Percentiles rank a stretch among this genome's conserved stretches.
Conservation (phyloP, 257 asterid species). For the Ballota nigra region DNA sequence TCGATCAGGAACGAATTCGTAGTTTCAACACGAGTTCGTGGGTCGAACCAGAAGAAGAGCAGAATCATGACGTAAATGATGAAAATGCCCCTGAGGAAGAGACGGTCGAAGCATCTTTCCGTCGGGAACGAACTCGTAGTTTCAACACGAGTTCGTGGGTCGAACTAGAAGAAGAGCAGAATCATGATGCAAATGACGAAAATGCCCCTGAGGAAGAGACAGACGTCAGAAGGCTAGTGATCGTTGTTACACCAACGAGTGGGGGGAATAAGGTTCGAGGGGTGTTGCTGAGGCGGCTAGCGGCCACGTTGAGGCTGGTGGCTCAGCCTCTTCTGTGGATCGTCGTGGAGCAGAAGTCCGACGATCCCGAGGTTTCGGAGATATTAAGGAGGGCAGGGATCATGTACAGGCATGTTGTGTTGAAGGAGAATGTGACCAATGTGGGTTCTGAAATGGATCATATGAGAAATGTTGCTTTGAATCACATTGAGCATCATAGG, state of each 20-base stretch:
- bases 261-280: conserved; percentile 35
- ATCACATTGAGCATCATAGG: conserved; percentile 86
- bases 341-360: conserved; percentile 68
- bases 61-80: background rate
- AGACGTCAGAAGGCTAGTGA: conserved; percentile 46
- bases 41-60: conserved; percentile 25
- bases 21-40: conserved; percentile 26
- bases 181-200: conserved; percentile 11
- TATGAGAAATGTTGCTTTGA: conserved; percentile 78
- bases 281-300: conserved; percentile 53
- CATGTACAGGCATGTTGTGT: conserved; percentile 84
- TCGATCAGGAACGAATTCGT: conserved; percentile 14
- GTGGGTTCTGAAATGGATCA: conserved; percentile 63
- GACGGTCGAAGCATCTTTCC: conserved; percentile 38
- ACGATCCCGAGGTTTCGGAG: conserved; percentile 55
- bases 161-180: conserved; percentile 15
- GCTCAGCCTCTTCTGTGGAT: conserved; percentile 81
- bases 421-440: conserved; percentile 76
- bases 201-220: conserved; percentile 18
- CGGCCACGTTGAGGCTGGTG: conserved; percentile 70
- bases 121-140: conserved; percentile 12
- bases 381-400: conserved; percentile 66
- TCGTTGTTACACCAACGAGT: conserved; percentile 78
- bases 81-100: conserved; percentile 19
- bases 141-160: conserved; percentile 32